These are phyloP conservation scores for Cutaneotrichosporon dermatis DNA, from an alignment of 1,284 basidiomycete genomes.

Conservation along the genomic window DNA sequence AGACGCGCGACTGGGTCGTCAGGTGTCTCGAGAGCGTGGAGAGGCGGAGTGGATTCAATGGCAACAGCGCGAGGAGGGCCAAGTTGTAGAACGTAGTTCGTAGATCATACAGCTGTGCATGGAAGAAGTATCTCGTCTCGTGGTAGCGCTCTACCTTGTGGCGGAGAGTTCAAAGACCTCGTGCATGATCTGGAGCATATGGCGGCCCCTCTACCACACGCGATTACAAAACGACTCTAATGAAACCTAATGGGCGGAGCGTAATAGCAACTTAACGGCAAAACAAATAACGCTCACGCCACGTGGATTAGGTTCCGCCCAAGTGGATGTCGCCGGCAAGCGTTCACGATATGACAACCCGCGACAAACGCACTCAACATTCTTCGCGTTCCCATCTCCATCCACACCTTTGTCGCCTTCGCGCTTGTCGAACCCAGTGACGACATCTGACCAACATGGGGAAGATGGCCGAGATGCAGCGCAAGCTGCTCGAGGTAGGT, in stretches of 20 bases:
- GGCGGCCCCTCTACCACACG: too few relatives aligned
- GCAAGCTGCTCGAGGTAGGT: conserved; percentile 50
- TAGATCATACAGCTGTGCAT: background rate
- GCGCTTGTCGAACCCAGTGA: background rate
- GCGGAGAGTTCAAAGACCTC: too few relatives aligned
- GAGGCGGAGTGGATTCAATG: conserved; percentile 1
- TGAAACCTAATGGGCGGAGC: too few relatives aligned
- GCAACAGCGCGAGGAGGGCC: background rate
- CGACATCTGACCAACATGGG: conserved; percentile 39
- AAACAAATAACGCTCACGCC: too few relatives aligned
- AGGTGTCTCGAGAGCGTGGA: conserved; percentile 13
- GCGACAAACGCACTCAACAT: background rate
- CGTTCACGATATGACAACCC: too few relatives aligned
- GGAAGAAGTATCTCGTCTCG: background rate
- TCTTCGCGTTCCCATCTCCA: background rate
- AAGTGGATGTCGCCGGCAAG: too few relatives aligned
- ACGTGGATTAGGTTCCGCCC: too few relatives aligned
- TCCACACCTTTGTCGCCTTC: background rate
- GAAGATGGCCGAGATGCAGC: conserved; percentile 50
- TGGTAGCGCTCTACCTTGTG: too few relatives aligned
- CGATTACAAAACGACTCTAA: too few relatives aligned
- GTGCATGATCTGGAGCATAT: too few relatives aligned
- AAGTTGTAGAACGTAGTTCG: background rate
- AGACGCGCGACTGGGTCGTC: conserved; percentile 20
- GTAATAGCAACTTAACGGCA: too few relatives aligned